Base-by-base conservation (phyloP, 345 rosid species). In the Salix udensis region DNA sequence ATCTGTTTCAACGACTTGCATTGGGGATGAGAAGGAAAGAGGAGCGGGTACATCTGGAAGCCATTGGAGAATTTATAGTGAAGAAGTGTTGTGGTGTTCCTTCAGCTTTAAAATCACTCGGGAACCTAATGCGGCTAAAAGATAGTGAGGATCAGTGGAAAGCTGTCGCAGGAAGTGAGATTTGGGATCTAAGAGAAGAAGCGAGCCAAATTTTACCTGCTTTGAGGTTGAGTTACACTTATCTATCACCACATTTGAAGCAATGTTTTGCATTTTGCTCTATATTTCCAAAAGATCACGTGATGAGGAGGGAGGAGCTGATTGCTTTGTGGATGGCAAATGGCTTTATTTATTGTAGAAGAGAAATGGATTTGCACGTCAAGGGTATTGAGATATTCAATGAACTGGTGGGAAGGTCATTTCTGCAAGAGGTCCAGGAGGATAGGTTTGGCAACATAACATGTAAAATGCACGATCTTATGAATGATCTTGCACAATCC, bases 261-360 rank as follows among this genome's bases (percentile, higher is more conserved):
- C 77, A 62, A 19, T 74, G 70, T 7, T 65, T 74, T 44, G 28
- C 77, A 16, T 74, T 39, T 74, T 74, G 70, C 48, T 65, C 68
- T 12, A 5, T 65, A 37, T 64, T 44, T 30, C 70, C 77, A 4
- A 74, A 74, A 74, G 77, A 46, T 74, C 21, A 9, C 14, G 18
- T 2, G 7, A 44, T 74, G 53, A 1, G 2, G 7, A 76, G 68
- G n/a, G 78, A 76, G 4, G 7, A 9, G 9, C 2, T 68, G 36
- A 2, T 82, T 36, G 74, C 68, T 10, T 28, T 74, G 18, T 83
- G 86, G 86, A 80, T 83, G 79, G 83, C 83, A 55, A 58, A 74
- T 60, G 84, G 83, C 1, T 83, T 55, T 24, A 64, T 83, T 66
- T 50, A 34, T 34, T 3, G n/a, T 19, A 16, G 0, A 34, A 3